These are phyloP conservation scores for Coemansia sp. DNA, from an alignment of 192 early-diverging fungal genomes.

Conservation along the genomic window DNA sequence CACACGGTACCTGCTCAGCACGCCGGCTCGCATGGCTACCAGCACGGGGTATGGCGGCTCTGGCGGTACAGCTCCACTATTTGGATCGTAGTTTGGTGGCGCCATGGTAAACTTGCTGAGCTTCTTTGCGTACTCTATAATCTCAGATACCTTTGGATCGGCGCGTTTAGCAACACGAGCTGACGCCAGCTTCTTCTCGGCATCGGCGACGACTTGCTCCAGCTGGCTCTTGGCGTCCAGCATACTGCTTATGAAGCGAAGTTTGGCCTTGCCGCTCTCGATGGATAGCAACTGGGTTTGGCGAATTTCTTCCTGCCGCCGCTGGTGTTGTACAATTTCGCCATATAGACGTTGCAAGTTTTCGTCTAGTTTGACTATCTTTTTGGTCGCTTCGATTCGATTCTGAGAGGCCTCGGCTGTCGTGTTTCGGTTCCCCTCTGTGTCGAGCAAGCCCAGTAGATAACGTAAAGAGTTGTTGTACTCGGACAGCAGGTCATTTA, in stretches of 20 bases:
- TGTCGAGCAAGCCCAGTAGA: slow-evolving; percentile 43
- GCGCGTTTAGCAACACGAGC: slow-evolving; percentile 11
- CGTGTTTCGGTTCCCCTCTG: slow-evolving; percentile 35
- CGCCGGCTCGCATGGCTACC: slow-evolving; percentile 48
- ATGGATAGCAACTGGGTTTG: slow-evolving; percentile 28
- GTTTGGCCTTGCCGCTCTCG: slow-evolving; percentile 36
- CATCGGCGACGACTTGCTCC: slow-evolving; percentile 21
- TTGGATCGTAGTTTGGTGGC: slow-evolving; percentile 54
- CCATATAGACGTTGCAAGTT: slow-evolving; percentile 29
- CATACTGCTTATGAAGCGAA: slow-evolving; percentile 38
- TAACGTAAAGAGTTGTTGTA: slow-evolving; percentile 33
- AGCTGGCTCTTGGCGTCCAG: slow-evolving; percentile 39
- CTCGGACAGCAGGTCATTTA: slow-evolving; percentile 31
- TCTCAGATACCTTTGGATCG: slow-evolving; percentile 23
- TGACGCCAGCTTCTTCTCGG: slow-evolving; percentile 15
- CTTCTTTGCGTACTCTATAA: slow-evolving; percentile 54
- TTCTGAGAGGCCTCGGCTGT: background rate
- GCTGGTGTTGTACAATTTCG: slow-evolving; percentile 41
- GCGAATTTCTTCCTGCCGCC: slow-evolving; percentile 46
- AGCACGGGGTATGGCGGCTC: slow-evolving; percentile 54
- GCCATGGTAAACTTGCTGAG: slow-evolving; percentile 53
- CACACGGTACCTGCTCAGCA: slow-evolving; percentile 46
- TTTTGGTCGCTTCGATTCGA: slow-evolving; percentile 8
- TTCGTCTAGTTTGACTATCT: slow-evolving; percentile 27
- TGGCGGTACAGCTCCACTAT: slow-evolving; percentile 20